A percentile compares a stretch with the other conserved stretches of the same genome.
Conservation (phyloP, 2,329 filamentous ascomycete genomes). For the Hypocrella siamensis region DNA sequence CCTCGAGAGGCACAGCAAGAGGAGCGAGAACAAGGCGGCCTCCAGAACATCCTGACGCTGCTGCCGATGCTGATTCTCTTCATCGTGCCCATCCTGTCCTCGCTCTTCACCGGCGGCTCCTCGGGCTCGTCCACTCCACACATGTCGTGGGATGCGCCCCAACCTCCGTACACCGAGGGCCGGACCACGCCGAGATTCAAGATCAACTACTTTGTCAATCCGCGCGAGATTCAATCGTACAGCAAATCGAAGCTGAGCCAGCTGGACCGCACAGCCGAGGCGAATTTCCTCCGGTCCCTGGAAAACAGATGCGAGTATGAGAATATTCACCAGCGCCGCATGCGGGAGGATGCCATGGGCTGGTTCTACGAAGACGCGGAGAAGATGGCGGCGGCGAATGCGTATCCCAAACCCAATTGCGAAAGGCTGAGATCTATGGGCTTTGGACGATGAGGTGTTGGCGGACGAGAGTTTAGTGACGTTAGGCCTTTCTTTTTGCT, state of each 20-base stretch:
- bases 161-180: constrained; percentile 56
- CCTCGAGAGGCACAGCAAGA: constrained; percentile 48
- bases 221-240: constrained; percentile 57
- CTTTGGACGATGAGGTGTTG: constrained; percentile 9
- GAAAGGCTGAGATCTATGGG: constrained; percentile 29
- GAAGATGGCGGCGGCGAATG: constrained; percentile 57
- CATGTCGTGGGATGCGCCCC: constrained; percentile 60
- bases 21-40: constrained; percentile 32
- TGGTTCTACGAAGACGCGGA: constrained; percentile 75
- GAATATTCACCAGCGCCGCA: constrained; percentile 43
- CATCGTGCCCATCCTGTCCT: constrained; percentile 68
- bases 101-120: constrained; percentile 47
- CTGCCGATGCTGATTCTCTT: constrained; percentile 84
- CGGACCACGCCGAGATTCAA: constrained; percentile 56
- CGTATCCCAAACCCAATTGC: constrained; percentile 36
- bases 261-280: constrained; percentile 66
- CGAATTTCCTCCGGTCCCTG: constrained; percentile 51
- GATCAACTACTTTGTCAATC: constrained; percentile 76
- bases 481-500: neutral
- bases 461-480: neutral
- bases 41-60: constrained; percentile 54
- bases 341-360: constrained; percentile 66
- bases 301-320: constrained; percentile 63
- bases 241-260: constrained; percentile 52
- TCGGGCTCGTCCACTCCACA: constrained; percentile 38